These are phyloP conservation scores for Botrytis deweyae DNA, from an alignment of 2,329 filamentous ascomycete species.

Conservation along the genomic window DNA sequence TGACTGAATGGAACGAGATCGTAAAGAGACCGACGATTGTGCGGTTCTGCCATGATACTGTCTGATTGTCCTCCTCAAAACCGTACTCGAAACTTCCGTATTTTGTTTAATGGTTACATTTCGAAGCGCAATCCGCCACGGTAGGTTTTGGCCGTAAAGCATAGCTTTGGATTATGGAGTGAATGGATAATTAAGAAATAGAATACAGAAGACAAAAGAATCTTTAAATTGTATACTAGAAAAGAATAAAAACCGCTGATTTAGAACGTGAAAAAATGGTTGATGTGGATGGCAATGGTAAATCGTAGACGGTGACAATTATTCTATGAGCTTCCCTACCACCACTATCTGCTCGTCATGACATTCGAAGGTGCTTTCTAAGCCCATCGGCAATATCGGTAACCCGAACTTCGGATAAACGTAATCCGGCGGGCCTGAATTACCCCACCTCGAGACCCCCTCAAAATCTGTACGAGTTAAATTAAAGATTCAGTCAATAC, in stretches of 20 bases:
- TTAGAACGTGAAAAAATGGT: neutral
- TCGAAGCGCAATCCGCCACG: slow-evolving; percentile 59
- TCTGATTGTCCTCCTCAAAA: slow-evolving; percentile 31
- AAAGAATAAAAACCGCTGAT: slow-evolving; percentile 1
- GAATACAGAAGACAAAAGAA: neutral
- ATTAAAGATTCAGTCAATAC: neutral
- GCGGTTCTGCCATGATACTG: slow-evolving; percentile 49
- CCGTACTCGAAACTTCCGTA: slow-evolving; percentile 26
- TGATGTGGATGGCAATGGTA: slow-evolving; percentile 11
- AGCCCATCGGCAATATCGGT: slow-evolving; percentile 20
- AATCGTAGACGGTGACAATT: slow-evolving; percentile 6
- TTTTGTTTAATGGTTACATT: slow-evolving; percentile 28
- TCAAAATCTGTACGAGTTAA: neutral
- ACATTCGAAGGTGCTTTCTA: slow-evolving; percentile 21
- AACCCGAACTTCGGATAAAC: slow-evolving; percentile 15
- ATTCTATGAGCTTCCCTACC: slow-evolving; percentile 22
- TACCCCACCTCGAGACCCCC: neutral
- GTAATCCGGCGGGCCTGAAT: neutral
- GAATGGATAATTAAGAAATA: slow-evolving; percentile 3
- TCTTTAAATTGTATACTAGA: neutral
- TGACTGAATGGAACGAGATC: slow-evolving; percentile 57
- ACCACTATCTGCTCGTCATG: slow-evolving; percentile 20
- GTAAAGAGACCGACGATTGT: slow-evolving; percentile 64
- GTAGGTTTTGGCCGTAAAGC: slow-evolving; percentile 63
- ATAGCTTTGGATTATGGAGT: slow-evolving; percentile 42